Conservation (phyloP, 768 basidiomycete species). For the Trametes cingulata region DNA sequence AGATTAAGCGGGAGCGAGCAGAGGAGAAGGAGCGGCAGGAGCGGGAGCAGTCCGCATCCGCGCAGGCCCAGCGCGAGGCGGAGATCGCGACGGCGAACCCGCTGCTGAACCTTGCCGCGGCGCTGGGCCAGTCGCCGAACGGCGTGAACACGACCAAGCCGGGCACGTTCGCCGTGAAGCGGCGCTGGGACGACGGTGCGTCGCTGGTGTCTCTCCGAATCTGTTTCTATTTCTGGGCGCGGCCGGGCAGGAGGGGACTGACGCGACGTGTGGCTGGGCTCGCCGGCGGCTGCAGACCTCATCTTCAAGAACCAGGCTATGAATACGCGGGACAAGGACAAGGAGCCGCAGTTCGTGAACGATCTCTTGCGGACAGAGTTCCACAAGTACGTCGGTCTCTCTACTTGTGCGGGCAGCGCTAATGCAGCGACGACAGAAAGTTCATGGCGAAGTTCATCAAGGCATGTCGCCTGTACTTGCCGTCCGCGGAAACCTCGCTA, state of each 20-base stretch:
- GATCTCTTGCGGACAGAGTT: constrained; percentile 93
- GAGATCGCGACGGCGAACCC: constrained; percentile 90
- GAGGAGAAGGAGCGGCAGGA: constrained; percentile 89
- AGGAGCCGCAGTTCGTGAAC: constrained; percentile 86
- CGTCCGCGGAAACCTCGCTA: background rate
- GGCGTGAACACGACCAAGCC: constrained; percentile 74
- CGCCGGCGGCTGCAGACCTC: constrained; percentile 57
- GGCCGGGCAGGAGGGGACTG: background rate
- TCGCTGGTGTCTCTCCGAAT: constrained; percentile 1
- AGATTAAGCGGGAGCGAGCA: constrained; percentile 94
- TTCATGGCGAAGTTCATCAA: constrained; percentile 94
- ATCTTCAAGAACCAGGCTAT: constrained; percentile 99
- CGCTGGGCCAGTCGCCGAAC: constrained; percentile 72
- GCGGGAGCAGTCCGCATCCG: constrained; percentile 63
- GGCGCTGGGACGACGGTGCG: constrained; percentile 93
- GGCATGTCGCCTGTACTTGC: constrained; percentile 37
- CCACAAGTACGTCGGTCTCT: constrained; percentile 65
- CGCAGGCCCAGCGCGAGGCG: constrained; percentile 66
- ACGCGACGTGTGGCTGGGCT: background rate
- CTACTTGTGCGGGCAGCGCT: background rate
- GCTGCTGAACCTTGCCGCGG: constrained; percentile 86
- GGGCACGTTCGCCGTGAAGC: constrained; percentile 88
- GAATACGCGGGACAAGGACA: constrained; percentile 58
- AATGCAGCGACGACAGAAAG: constrained; percentile 51
- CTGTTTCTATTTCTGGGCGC: background rate